phyloP scores from a whole-genome alignment of 2,329 filamentous ascomycete genomes.

The Mycosphaerella sp. region DNA sequence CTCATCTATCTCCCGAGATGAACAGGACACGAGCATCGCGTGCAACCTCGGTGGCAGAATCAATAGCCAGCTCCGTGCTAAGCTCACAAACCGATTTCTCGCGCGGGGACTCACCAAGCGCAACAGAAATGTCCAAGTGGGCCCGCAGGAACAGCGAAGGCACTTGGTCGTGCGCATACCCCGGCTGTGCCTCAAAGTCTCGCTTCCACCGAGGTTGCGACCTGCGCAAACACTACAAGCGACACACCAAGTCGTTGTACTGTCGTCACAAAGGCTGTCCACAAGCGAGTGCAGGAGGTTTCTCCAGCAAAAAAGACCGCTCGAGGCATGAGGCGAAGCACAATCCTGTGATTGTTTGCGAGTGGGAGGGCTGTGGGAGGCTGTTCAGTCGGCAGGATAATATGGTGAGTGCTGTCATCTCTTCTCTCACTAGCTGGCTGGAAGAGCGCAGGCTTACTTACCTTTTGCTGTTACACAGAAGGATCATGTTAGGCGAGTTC shows the following conservation, averaged over 20 bases:
- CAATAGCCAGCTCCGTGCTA: conserved; percentile 26
- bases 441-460: no score
- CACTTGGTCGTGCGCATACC: conserved; percentile 55
- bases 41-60: conserved; percentile 27
- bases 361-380: conserved; percentile 52
- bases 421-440: no score
- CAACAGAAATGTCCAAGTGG: conserved; percentile 32
- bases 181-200: conserved; percentile 54
- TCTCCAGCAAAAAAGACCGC: conserved; percentile 58
- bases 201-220: conserved; percentile 56
- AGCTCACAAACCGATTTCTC: conserved; percentile 27
- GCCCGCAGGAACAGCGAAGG: conserved; percentile 43
- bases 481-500: conserved; percentile 29
- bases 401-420: conserved; percentile 47
- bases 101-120: conserved; percentile 30
- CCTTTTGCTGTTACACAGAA: conserved; percentile 21
- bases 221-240: conserved; percentile 57
- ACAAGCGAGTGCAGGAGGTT: conserved; percentile 51
- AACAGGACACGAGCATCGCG: conserved; percentile 16
- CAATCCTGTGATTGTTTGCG: conserved; percentile 53
- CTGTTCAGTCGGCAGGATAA: conserved; percentile 58
- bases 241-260: conserved; percentile 56
- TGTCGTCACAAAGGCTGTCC: conserved; percentile 55
- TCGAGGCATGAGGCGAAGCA: conserved; percentile 58
- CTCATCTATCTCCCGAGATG: conserved; percentile 22